Evolutionary conservation across 1,284 basidiomycete species (phyloP).

Genomic region (Irpex sp.): DNA sequence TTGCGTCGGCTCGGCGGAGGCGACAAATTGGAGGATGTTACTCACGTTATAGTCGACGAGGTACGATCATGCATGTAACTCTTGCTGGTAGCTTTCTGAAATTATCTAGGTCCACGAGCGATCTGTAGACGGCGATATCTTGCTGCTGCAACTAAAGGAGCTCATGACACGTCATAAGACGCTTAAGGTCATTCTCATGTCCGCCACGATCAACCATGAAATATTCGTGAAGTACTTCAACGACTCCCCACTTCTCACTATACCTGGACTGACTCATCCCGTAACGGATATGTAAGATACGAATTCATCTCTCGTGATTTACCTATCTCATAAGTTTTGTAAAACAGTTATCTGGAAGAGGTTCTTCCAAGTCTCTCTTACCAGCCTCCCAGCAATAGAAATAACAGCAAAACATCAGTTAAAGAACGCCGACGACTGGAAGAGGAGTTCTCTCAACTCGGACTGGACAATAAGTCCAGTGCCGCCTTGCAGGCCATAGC

Average conservation of each 20-base stretch:
- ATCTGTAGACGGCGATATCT: constrained; percentile 86
- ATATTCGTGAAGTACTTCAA: constrained; percentile 81
- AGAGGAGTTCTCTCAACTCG: constrained; percentile 44
- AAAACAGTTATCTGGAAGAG: constrained; percentile 76
- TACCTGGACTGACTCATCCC: constrained; percentile 82
- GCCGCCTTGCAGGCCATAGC: constrained; percentile 60
- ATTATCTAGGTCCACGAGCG: constrained; percentile 79
- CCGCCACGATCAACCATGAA: constrained; percentile 87
- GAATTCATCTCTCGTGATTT: neutral
- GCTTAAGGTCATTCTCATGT: constrained; percentile 85
- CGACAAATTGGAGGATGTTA: constrained; percentile 67
- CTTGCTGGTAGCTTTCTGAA: neutral
- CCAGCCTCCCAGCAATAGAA: constrained; percentile 34
- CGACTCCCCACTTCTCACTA: constrained; percentile 77
- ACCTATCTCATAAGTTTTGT: neutral
- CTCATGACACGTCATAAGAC: constrained; percentile 66
- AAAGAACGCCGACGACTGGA: constrained; percentile 49
- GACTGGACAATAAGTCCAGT: constrained; percentile 52
- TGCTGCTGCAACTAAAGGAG: constrained; percentile 84
- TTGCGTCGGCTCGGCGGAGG: constrained; percentile 78
- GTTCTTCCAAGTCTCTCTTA: constrained; percentile 56
- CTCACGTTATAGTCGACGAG: constrained; percentile 91
- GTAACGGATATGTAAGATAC: constrained; percentile 65
- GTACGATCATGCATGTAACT: constrained; percentile 33
- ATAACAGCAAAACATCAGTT: constrained; percentile 38